A percentile compares a stretch with the other conserved stretches of the same genome.
Evolutionary conservation across 257 asterid genomes (phyloP).

Genomic region (Solanum ossicruentum): DNA sequence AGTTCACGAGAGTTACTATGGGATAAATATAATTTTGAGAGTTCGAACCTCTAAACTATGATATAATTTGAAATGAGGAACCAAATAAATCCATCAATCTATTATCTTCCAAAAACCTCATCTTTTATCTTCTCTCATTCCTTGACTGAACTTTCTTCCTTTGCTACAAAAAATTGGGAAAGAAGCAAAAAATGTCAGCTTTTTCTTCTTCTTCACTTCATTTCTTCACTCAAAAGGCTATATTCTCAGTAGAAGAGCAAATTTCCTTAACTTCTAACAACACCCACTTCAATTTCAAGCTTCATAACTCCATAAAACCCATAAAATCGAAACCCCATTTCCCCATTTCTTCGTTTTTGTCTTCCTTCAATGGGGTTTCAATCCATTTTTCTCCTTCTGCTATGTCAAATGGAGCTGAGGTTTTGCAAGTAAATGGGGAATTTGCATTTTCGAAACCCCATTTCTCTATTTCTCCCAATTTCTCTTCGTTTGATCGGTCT

Average conservation of each 20-base stretch:
- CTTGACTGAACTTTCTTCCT: neutral
- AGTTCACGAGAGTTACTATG: too few species aligned
- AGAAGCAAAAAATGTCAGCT: slow-evolving; percentile 24
- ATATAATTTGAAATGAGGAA: too few species aligned
- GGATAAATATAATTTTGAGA: too few species aligned
- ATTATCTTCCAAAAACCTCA: neutral
- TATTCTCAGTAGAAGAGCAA: neutral
- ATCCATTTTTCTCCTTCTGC: slow-evolving; percentile 17
- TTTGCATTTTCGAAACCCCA: slow-evolving; percentile 7
- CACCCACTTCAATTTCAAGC: slow-evolving; percentile 18
- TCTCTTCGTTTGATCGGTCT: neutral
- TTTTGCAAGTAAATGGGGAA: slow-evolving; percentile 7
- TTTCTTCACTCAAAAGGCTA: neutral
- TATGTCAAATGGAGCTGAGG: slow-evolving; percentile 24
- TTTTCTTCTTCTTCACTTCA: slow-evolving; percentile 15
- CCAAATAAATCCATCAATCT: too few species aligned
- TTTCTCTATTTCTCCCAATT: slow-evolving; percentile 3
- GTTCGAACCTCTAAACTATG: too few species aligned
- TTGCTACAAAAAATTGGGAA: neutral
- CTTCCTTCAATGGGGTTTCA: neutral
- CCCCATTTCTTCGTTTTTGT: slow-evolving; percentile 3
- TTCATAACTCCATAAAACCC: neutral
- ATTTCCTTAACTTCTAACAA: slow-evolving; percentile 1
- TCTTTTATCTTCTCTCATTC: neutral
- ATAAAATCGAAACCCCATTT: slow-evolving; percentile 15